Evolutionary conservation across 2,329 filamentous ascomycete genomes (phyloP).

Genomic region (Exophiala bonariae): DNA sequence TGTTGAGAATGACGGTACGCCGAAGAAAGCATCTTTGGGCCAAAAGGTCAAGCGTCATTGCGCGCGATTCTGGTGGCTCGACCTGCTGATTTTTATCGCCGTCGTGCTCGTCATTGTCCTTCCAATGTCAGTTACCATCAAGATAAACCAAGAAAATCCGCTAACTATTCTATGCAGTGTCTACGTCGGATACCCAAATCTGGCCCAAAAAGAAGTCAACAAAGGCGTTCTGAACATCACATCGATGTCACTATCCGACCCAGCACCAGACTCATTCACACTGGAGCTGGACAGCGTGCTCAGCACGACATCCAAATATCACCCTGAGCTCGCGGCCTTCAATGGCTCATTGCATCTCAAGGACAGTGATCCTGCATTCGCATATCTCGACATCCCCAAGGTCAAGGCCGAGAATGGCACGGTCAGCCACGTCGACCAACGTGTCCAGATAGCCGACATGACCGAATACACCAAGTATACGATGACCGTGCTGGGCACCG

Average conservation of each 20-base stretch:
- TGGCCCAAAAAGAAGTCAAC: constrained; percentile 57
- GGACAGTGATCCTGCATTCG: constrained; percentile 42
- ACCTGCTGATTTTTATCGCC: constrained; percentile 52
- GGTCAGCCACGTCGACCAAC: constrained; percentile 43
- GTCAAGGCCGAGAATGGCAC: constrained; percentile 45
- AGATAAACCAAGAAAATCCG: no score
- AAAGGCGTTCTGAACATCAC: constrained; percentile 52
- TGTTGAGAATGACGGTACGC: constrained; percentile 1
- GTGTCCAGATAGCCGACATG: constrained; percentile 42
- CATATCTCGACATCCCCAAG: constrained; percentile 47
- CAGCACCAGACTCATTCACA: constrained; percentile 48
- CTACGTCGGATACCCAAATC: constrained; percentile 60
- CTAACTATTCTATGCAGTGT: constrained; percentile 43
- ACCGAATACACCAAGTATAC: constrained; percentile 53
- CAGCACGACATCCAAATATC: constrained; percentile 49
- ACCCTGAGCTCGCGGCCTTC: constrained; percentile 57
- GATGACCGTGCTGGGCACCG: constrained; percentile 48
- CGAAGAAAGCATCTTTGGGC: constrained; percentile 6
- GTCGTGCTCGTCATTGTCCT: constrained; percentile 55
- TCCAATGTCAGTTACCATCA: constrained; percentile 51
- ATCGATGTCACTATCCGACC: constrained; percentile 52
- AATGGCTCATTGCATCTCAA: constrained; percentile 51
- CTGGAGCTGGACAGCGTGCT: constrained; percentile 51
- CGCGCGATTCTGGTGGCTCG: constrained; percentile 54
- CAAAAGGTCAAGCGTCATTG: constrained; percentile 23